Evolutionary conservation across 371 early-diverging fungal species (phyloP), one percentile per base, ranked within the genome.

Genomic region (Rhizopus arrhizus): DNA sequence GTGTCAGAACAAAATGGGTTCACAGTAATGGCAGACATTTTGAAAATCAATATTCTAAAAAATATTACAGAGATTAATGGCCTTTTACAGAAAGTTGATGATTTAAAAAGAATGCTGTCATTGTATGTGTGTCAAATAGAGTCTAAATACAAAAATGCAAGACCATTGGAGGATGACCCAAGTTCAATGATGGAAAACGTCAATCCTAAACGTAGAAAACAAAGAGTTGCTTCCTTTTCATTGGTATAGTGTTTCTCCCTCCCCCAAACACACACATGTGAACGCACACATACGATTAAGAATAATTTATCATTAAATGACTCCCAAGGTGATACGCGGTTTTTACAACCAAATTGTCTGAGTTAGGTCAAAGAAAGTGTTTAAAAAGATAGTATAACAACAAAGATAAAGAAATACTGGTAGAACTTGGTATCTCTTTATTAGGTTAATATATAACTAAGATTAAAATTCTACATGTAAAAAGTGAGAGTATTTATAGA

Each of bases 1-100:
- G 0, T 57, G 32, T 57, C 4, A 48, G 49, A 57, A 48, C 57
- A 57, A 28, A 57, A 48, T 57, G 49, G 4, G 36, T 48, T 57
- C 36, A 57, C 38, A 57, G 15, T 57, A 36, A 57, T 57, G 58
- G 38, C 58, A 48, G 58, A 35, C 16, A 57, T 57, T 57, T 48
- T 48, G 28, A 42, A 22, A 55, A 43, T 50, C 50, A 32, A 36
- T 10, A 10, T 50, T 31, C n/a, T 33, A 31, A 50, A 43, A 42
- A 32, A 55, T 55, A 55, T 42, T 55, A 43, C 43, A 55, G 43
- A 43, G 55, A 55, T 55, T 55, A 43, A 31, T 43, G 55, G 29
- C 43, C 43, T 58, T 11, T 49, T 48, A 34, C 49, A 43, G 43
- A 43, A 43, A 43, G n/a, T 43, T 43, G 43, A 2, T 50, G 50